Evolutionary conservation across 441 rosid species (phyloP).

Genomic region (Syzygium malaccense): DNA sequence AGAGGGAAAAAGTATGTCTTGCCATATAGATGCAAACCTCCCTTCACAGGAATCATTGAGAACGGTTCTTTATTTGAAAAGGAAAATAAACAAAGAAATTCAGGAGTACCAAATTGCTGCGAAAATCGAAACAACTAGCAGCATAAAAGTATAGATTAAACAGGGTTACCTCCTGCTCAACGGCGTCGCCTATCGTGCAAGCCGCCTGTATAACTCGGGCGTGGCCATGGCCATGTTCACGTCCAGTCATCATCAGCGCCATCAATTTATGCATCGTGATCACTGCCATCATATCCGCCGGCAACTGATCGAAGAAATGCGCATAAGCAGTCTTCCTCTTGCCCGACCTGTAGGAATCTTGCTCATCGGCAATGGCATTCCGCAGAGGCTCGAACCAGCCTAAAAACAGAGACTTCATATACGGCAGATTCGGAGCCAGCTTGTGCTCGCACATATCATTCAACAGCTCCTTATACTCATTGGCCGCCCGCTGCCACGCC

Average conservation of each 20-base stretch:
- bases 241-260: constrained; percentile 74
- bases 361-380: constrained; percentile 64
- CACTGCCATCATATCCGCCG: constrained; percentile 89
- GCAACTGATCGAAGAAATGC: constrained; percentile 43
- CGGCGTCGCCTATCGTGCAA: constrained; percentile 76
- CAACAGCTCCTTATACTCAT: constrained; percentile 72
- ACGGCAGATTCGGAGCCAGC: constrained; percentile 95
- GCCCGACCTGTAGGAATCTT: constrained; percentile 32
- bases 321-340: constrained; percentile 31
- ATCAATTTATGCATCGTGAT: constrained; percentile 92
- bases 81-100: background rate
- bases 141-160: background rate
- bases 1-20: background rate
- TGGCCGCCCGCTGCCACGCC: constrained; percentile 86
- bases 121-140: background rate
- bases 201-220: constrained; percentile 75
- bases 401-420: constrained; percentile 66
- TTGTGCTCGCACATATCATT: constrained; percentile 87
- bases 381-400: constrained; percentile 96
- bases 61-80: background rate
- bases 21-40: background rate
- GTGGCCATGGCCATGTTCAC: constrained; percentile 24
- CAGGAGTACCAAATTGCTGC: background rate
- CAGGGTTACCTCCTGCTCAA: constrained; percentile 80
- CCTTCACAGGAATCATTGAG: background rate